These are phyloP conservation scores for Hericium alpestre DNA, from an alignment of 768 basidiomycete genomes.

Conservation along the genomic window DNA sequence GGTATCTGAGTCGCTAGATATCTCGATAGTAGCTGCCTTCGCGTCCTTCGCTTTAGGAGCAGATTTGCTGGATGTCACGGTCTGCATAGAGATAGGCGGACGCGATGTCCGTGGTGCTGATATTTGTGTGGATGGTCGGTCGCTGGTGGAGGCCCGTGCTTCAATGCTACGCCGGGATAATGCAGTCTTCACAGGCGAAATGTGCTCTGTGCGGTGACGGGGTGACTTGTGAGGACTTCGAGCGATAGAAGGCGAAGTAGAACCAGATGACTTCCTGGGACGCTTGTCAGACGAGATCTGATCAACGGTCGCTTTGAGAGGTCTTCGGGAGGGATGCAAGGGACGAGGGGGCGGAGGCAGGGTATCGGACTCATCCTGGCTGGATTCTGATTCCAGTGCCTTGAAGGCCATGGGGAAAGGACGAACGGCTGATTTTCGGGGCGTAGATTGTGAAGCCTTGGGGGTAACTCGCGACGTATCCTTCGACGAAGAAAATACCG, in stretches of 20 bases:
- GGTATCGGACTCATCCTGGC: slow-evolving; percentile 3
- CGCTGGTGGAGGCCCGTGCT: background rate
- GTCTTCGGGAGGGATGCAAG: background rate
- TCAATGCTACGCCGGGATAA: background rate
- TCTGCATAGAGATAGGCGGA: background rate
- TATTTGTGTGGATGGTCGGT: background rate
- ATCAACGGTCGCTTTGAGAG: background rate
- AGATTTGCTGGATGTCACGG: background rate
- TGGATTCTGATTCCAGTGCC: background rate
- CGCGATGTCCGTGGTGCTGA: background rate
- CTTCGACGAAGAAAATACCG: background rate
- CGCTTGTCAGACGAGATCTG: background rate
- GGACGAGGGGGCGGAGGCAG: slow-evolving; percentile 1
- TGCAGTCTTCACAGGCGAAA: slow-evolving; percentile 13
- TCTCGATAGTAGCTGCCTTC: slow-evolving; percentile 22
- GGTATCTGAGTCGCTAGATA: slow-evolving; percentile 30
- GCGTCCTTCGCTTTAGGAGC: slow-evolving; percentile 1
- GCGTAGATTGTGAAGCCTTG: background rate
- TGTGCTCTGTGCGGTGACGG: slow-evolving; percentile 18
- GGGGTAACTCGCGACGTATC: too few species aligned
- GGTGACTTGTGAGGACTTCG: slow-evolving; percentile 18
- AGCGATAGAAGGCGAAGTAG: slow-evolving; percentile 2
- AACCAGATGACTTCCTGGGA: background rate
- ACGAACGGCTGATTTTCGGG: background rate
- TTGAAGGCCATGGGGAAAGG: background rate